A percentile compares a stretch with the other conserved stretches of the same genome.
These are phyloP conservation scores for Echeveria elegans DNA, from an alignment of 164 flowering plant species.

Conservation along the genomic window DNA sequence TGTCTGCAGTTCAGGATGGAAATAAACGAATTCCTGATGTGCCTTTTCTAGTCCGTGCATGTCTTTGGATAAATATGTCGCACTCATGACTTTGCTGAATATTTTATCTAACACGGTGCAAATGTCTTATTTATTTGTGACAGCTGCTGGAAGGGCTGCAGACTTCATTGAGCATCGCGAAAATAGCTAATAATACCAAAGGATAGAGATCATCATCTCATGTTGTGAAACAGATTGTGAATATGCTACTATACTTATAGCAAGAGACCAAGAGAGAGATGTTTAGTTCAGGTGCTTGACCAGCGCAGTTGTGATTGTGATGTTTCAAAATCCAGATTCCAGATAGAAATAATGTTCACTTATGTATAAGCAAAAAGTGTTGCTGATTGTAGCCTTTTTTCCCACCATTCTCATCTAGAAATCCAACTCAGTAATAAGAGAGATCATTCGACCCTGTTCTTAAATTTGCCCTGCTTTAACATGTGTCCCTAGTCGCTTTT, in stretches of 20 bases:
- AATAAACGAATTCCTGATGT: no score
- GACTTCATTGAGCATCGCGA: conserved; percentile 5
- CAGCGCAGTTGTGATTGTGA: neutral
- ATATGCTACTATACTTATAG: neutral
- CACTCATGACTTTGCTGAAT: neutral
- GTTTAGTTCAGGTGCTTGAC: no score
- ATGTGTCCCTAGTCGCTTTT: no score
- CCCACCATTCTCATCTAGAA: neutral
- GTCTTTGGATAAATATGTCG: neutral
- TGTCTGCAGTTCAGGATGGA: neutral
- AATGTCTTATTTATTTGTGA: neutral
- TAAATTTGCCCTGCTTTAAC: neutral
- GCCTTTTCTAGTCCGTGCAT: neutral
- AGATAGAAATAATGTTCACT: neutral
- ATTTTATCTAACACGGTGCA: neutral
- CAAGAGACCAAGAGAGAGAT: neutral
- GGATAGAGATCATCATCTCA: neutral
- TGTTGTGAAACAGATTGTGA: neutral
- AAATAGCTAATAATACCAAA: neutral
- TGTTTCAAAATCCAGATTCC: no score
- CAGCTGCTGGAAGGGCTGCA: conserved; percentile 10
- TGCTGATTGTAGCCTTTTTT: neutral
- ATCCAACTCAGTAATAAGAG: neutral
- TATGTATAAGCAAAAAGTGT: neutral
- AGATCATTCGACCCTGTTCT: neutral